Percentiles rank a stretch among this genome's conserved stretches.
Evolutionary conservation across 345 rosid genomes (phyloP).

Genomic region (Trapa incisa): DNA sequence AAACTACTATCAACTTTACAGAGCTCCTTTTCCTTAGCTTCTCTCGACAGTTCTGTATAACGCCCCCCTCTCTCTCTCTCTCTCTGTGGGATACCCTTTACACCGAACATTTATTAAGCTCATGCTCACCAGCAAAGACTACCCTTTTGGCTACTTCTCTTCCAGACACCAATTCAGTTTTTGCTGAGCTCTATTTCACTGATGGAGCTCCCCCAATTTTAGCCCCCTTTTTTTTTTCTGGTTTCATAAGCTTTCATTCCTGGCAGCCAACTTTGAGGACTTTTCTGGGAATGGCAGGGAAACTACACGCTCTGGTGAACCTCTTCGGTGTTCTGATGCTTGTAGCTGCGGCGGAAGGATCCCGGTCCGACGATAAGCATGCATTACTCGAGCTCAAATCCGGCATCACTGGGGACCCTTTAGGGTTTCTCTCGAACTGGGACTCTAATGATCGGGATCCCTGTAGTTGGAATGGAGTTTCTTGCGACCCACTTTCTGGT

Average conservation of each 20-base stretch:
- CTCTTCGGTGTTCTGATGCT: slow-evolving; percentile 2
- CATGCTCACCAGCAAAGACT: not conserved
- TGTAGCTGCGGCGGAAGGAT: slow-evolving; percentile 6
- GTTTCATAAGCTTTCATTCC: not conserved
- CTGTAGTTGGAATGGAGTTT: slow-evolving; percentile 33
- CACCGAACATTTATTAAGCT: not conserved
- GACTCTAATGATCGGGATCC: slow-evolving; percentile 26
- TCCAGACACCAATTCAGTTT: not conserved
- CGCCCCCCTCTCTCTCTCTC: not conserved
- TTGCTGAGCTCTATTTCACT: not conserved
- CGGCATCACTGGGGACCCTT: slow-evolving; percentile 26
- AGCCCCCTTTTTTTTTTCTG: not conserved
- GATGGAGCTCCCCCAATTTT: not conserved
- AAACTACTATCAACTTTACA: slow-evolving; percentile 4
- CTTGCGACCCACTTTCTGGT: slow-evolving; percentile 25
- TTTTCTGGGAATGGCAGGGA: not conserved
- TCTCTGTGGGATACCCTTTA: not conserved
- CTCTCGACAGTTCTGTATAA: not conserved
- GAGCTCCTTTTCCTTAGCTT: not conserved
- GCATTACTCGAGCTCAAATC: slow-evolving; percentile 30
- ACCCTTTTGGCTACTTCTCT: not conserved
- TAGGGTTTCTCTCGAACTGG: slow-evolving; percentile 39
- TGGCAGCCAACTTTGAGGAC: not conserved
- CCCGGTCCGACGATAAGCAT: slow-evolving; percentile 17
- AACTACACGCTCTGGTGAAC: not conserved